Base-by-base conservation (phyloP, 2,329 filamentous ascomycete genomes). In the Cercospora janseana region DNA sequence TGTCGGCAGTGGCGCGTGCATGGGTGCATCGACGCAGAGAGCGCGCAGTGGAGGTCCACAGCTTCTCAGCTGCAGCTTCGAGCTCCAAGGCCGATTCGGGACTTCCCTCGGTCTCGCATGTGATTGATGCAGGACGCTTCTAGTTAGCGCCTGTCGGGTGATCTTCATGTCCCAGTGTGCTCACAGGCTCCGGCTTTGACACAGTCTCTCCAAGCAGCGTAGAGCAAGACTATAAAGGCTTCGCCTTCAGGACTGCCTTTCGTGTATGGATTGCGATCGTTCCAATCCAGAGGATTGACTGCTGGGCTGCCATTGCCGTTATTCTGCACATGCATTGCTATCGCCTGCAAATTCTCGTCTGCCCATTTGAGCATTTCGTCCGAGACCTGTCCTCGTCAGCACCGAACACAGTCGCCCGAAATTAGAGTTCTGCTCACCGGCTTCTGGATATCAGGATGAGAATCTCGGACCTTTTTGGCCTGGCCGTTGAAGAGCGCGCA, bases 181-280 rank as follows among this genome's bases (percentile, higher is more conserved):
- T 31, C 27, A 55, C 63, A 61, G 9, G 58, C 51, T 3, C 56
- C 56, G 23, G 54, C 53, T 16, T 55, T 59, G 9, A 62, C 49
- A 37, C 67, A 73, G 51, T 76, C 74, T 34, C 72, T 59, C 54
- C 70, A 70, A 3, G 73, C 72, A 26, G 72, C 65, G 51, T 70
- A 69, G 60, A 76, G 48, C 52, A 75, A 56, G 4, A 76, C 60
- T 1, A 71, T 63, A 56, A 76, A 76, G 24, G 66, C 69, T 61
- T 74, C 69, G 1, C 69, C 73, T 54, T 76, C 72, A 0, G 74
- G 70, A 51, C 64, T 72, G 3, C 67, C 55, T 20, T 49, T 50
- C 3, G 40, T 48, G 16, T 46, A 57, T 7, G 52, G 52, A 9
- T 15, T 52, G n/a, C 46, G 41, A 43, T 54, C 46, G 3, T 40